Evolutionary conservation across 805 yeast genomes (phyloP).

Genomic region (Yamadazyma phyllophila): DNA sequence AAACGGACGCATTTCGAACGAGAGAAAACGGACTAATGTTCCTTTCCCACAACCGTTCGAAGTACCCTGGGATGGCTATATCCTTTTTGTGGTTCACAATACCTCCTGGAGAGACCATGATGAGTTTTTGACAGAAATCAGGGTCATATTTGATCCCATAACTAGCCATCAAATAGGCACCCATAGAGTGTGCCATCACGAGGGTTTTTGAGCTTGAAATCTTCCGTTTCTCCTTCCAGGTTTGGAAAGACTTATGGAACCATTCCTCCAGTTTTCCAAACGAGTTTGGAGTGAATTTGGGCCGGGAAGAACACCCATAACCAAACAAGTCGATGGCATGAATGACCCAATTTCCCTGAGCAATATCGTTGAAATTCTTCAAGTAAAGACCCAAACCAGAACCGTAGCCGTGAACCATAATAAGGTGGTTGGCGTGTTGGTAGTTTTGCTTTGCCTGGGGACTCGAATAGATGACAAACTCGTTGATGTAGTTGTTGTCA

Average conservation of each 20-base stretch:
- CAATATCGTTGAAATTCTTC: slow-evolving; percentile 33
- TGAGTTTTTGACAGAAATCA: slow-evolving; percentile 57
- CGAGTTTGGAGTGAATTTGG: slow-evolving; percentile 44
- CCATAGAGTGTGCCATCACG: slow-evolving; percentile 86
- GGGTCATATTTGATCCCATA: slow-evolving; percentile 62
- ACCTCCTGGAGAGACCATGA: slow-evolving; percentile 92
- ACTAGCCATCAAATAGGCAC: slow-evolving; percentile 75
- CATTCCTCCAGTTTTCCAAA: slow-evolving; percentile 54
- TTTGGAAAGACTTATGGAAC: slow-evolving; percentile 62
- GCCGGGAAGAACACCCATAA: slow-evolving; percentile 86
- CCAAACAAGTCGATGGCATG: slow-evolving; percentile 90
- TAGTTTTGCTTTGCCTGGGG: slow-evolving; percentile 18
- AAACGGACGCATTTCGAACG: slow-evolving; percentile 73
- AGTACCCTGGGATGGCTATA: slow-evolving; percentile 69
- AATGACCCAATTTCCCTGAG: slow-evolving; percentile 56
- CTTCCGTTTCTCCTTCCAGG: slow-evolving; percentile 57
- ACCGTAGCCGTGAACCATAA: slow-evolving; percentile 47
- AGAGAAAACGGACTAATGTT: slow-evolving; percentile 83
- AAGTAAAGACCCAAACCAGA: slow-evolving; percentile 45
- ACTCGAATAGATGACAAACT: slow-evolving; percentile 39
- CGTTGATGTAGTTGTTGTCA: slow-evolving; percentile 32
- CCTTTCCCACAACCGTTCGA: slow-evolving; percentile 76
- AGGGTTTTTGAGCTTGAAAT: slow-evolving; percentile 42
- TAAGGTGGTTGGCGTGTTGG: slow-evolving; percentile 32
- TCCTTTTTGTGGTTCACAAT: slow-evolving; percentile 49